Percentiles rank a stretch among this genome's conserved stretches.
Conservation (phyloP, 345 rosid genomes). For the Heritiera littoralis region DNA sequence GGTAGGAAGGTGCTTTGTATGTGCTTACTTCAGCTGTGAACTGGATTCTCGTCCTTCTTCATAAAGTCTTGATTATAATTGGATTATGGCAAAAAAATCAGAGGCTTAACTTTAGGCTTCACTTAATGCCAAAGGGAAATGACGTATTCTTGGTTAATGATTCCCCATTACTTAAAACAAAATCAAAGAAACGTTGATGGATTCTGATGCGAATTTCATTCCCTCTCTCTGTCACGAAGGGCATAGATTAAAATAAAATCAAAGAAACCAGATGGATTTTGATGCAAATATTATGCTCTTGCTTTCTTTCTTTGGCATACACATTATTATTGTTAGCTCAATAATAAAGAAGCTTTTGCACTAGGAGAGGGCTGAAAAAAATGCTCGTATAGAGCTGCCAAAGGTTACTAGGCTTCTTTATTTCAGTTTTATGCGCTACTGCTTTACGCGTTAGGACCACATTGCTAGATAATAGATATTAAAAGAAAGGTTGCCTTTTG, state of each 20-base stretch:
- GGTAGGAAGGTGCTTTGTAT: conserved; percentile 24
- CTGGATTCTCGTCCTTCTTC: conserved; percentile 47
- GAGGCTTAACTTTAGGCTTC: conserved; percentile 51
- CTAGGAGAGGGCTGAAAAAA: conserved; percentile 37
- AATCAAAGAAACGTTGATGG: conserved; percentile 48
- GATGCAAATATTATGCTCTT: conserved; percentile 30
- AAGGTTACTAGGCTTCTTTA: conserved; percentile 40
- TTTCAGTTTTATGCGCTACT: conserved; percentile 24
- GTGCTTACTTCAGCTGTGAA: conserved; percentile 55
- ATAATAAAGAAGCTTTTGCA: conserved; percentile 33
- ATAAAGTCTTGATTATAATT: conserved; percentile 30
- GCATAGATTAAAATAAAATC: conserved; percentile 15
- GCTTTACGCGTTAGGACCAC: conserved; percentile 45
- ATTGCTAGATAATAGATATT: conserved; percentile 25
- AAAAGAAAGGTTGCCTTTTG: conserved; percentile 37
- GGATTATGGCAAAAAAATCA: conserved; percentile 34
- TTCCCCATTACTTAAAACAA: conserved; percentile 50
- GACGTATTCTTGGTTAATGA: conserved; percentile 53
- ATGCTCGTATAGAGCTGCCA: conserved; percentile 49
- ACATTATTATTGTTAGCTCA: background rate
- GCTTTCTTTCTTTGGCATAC: conserved; percentile 9
- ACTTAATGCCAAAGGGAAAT: conserved; percentile 49
- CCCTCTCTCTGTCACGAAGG: conserved; percentile 16
- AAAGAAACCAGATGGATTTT: conserved; percentile 22
- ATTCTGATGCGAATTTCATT: conserved; percentile 55